Evolutionary conservation across 257 asterid genomes (phyloP).

Genomic region (Ligustrum vulgare): DNA sequence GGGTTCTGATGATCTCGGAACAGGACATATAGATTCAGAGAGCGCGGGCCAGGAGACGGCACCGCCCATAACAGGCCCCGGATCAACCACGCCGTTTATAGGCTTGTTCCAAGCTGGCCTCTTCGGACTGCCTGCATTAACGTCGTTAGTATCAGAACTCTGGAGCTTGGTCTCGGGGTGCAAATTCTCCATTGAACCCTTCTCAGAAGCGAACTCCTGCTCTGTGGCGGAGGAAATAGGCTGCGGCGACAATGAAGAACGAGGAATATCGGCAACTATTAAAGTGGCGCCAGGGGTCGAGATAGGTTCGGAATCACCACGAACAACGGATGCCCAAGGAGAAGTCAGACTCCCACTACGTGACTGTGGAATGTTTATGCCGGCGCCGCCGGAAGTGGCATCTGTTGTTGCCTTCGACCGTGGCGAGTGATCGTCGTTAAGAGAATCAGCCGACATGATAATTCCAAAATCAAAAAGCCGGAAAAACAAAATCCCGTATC

Average conservation of each 20-base stretch:
- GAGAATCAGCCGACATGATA: slow-evolving; percentile 35
- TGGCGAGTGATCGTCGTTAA: slow-evolving; percentile 3
- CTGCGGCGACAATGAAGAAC: slow-evolving; percentile 2
- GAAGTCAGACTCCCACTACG: slow-evolving; percentile 17
- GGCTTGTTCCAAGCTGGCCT: slow-evolving; percentile 45
- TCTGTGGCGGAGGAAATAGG: slow-evolving; percentile 3
- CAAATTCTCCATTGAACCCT: slow-evolving; percentile 5
- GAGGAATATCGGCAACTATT: background rate
- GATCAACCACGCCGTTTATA: slow-evolving; percentile 34
- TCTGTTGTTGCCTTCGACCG: background rate
- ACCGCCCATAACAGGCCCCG: slow-evolving; percentile 47
- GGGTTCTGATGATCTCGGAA: slow-evolving; percentile 44
- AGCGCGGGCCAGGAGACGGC: slow-evolving; percentile 85
- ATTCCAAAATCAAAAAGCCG: slow-evolving; percentile 1
- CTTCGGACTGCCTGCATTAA: slow-evolving; percentile 29
- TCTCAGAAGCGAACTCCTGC: slow-evolving; percentile 10
- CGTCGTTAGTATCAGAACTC: background rate
- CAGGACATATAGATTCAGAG: slow-evolving; percentile 60
- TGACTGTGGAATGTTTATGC: background rate
- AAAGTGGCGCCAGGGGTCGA: slow-evolving; percentile 6
- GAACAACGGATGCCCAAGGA: slow-evolving; percentile 40
- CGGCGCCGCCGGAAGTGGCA: background rate
- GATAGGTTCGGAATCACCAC: slow-evolving; percentile 21
- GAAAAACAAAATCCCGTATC: background rate
- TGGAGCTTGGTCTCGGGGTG: background rate